phyloP scores from a whole-genome alignment of 768 basidiomycete genomes.

The Roridomyces roridus region DNA sequence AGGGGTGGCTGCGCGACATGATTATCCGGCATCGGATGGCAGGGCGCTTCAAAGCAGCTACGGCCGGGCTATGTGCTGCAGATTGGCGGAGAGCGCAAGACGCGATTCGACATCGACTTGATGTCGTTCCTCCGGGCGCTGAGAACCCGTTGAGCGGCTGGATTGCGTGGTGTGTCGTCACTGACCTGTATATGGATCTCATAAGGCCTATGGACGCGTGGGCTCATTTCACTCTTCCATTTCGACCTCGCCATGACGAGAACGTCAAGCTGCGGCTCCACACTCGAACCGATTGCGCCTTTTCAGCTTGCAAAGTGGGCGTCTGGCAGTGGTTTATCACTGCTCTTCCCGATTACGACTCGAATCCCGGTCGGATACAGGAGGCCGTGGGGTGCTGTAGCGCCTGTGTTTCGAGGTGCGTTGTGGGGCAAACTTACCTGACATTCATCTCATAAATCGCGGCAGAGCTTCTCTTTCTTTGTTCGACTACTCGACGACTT shows the following conservation, averaged over 20 bases:
- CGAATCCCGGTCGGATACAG: not conserved
- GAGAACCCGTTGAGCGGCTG: not conserved
- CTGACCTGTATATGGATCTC: conserved; percentile 10
- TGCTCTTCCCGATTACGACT: conserved; percentile 15
- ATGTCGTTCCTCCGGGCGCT: not conserved
- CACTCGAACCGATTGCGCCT: conserved; percentile 2
- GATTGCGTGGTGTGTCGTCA: conserved; percentile 22
- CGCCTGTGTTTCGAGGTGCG: conserved; percentile 11
- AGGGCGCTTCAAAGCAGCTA: conserved; percentile 1
- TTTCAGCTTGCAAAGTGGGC: conserved; percentile 19
- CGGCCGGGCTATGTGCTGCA: not conserved
- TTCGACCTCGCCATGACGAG: conserved; percentile 10
- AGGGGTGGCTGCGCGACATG: conserved; percentile 16
- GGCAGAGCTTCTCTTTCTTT: no score
- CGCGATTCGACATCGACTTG: conserved; percentile 11
- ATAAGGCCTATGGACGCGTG: conserved; percentile 12
- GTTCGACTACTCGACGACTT: no score
- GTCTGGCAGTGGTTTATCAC: conserved; percentile 22
- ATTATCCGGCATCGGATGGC: conserved; percentile 6
- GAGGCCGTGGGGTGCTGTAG: conserved; percentile 9
- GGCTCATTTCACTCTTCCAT: conserved; percentile 18
- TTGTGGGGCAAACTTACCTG: no score
- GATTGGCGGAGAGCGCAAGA: conserved; percentile 14
- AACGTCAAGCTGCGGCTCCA: conserved; percentile 11
- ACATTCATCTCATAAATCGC: no score